Evolutionary conservation across 352 stramenopile genomes (phyloP), one percentile per base, ranked within the genome.

Genomic region (Globisporangium parvum): DNA sequence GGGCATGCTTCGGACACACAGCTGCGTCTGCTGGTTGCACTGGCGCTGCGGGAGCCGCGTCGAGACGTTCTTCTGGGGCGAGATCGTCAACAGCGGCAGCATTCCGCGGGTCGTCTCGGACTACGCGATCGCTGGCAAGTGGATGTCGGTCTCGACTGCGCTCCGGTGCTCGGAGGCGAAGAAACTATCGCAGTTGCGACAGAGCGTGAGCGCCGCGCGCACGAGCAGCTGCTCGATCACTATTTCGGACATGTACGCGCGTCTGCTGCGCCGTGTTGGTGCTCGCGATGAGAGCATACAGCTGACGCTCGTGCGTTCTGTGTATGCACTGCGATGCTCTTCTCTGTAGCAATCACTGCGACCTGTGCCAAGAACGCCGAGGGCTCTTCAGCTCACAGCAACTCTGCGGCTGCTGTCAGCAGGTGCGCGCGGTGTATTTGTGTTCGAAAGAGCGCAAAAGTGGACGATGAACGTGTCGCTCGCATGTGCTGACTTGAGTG

Each of bases 11-110:
- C 62, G 67, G 8, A 45, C 65, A 6, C 45, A 69, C 21, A 18
- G 40, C 23, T 74, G 62, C 11, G 33, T 73, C 2, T 79, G 67
- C 39, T 82, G 77, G 12, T 55, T 80, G 9, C 67, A 82, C 41
- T 39, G 46, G 51, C 51, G 51, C 51, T n/a, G 11, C 17, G 37
- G 39, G 9, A 56, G 46, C 21, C 18, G 12, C 11, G 57, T 71
- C 47, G 66, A 77, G 47, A 57, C 54, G 6, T 77, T 77, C 53
- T 69, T 74, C 49, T 59, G 63, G 54, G 66, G 69, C 14, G 63
- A 74, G 26, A 67, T 72, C 41, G 51, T 67, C 39, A 69, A 57
- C 23, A 63, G 69, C 24, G 60, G 66, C 53, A 66, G 62, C 9
- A 63, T 70, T 44, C 47, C 59, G 48, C 59, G 71, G 47, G 62